Base-by-base conservation (phyloP, 495 filamentous ascomycete genomes). In the Apodospora peruviana region DNA sequence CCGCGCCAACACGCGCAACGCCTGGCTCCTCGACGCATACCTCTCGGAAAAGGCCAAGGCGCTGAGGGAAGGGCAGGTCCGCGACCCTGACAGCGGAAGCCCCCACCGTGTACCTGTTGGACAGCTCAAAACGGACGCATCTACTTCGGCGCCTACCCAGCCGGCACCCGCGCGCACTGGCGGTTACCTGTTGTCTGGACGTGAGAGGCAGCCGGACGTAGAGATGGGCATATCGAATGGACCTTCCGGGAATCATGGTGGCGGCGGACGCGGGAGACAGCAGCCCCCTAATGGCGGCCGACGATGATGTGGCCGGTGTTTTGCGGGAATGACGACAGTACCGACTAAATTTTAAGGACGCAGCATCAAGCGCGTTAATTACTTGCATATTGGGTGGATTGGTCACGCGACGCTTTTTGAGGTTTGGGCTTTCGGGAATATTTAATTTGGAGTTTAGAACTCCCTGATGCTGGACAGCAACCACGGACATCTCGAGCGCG, bases 1-100 rank as follows among this genome's bases (percentile, higher is more conserved):
- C 50, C 64, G 76, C 29, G 77, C 82, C 62, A 95, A 95, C 60
- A 90, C 87, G 2, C 74, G 81, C 50, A 95, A 90, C 57, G 86
- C 86, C 3, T 71, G 84, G 38, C 58, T 86, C 8, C 75, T 95
- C n/a, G 86, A 95, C 56, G 74, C 79, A 23, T 75, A 84, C 53
- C 68, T 95, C 41, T 75, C 80, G 9, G 65, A 82, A 44, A 80
- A 83, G 54, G 80, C 73, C 7, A 57, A 67, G 32, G 72, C 72
- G 52, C 69, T 74, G 47, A 58, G 46, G 14, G 45, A 50, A 9
- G 47, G 57, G 57, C 24, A 70, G 69, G 55, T 72, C 58, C 10
- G 59, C 18, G 57, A 64, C 48, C 43, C 52, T 12, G 55, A 65
- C 2, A 10, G 34, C 49, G 32, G 29, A n/a, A 47, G 25, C 16